Evolutionary conservation across 2,329 filamentous ascomycete species (phyloP).

Genomic region (Pyrenophora graminea): DNA sequence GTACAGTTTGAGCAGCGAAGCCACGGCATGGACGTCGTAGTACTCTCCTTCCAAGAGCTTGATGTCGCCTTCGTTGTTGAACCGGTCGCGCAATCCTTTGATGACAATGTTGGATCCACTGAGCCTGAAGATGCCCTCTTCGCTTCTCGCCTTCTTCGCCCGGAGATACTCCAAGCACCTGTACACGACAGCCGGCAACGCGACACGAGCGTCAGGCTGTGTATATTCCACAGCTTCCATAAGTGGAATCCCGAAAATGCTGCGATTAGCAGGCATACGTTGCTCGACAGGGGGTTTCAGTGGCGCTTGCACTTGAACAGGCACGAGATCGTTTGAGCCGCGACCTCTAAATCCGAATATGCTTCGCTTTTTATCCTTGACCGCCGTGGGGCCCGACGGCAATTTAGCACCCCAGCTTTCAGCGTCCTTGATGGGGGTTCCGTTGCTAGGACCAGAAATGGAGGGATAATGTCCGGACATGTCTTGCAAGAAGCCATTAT

Average conservation of each 20-base stretch:
- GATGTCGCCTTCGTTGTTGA: conserved; percentile 90
- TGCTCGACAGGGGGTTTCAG: conserved; percentile 27
- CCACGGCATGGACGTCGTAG: conserved; percentile 94
- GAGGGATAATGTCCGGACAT: conserved; percentile 43
- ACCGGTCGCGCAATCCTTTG: conserved; percentile 85
- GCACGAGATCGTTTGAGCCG: conserved; percentile 69
- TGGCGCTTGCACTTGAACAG: conserved; percentile 35
- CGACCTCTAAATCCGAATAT: conserved; percentile 68
- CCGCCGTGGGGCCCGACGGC: conserved; percentile 47
- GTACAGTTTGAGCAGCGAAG: conserved; percentile 91
- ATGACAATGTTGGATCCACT: conserved; percentile 97
- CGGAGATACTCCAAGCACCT: conserved; percentile 93
- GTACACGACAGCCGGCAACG: conserved; percentile 90
- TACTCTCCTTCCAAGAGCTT: conserved; percentile 85
- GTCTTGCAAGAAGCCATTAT: conserved; percentile 42
- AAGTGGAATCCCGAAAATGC: conserved; percentile 81
- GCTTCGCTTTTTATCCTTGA: conserved; percentile 80
- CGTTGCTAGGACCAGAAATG: conserved; percentile 86
- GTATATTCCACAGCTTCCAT: conserved; percentile 85
- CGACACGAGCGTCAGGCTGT: conserved; percentile 71
- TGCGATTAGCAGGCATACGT: conserved; percentile 53
- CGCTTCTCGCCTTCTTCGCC: conserved; percentile 75
- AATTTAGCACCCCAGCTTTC: conserved; percentile 83
- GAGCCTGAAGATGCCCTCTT: conserved; percentile 95
- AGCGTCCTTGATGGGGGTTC: conserved; percentile 79